Evolutionary conservation across 1,284 basidiomycete species (phyloP).

Genomic region (Sutorius eximius): DNA sequence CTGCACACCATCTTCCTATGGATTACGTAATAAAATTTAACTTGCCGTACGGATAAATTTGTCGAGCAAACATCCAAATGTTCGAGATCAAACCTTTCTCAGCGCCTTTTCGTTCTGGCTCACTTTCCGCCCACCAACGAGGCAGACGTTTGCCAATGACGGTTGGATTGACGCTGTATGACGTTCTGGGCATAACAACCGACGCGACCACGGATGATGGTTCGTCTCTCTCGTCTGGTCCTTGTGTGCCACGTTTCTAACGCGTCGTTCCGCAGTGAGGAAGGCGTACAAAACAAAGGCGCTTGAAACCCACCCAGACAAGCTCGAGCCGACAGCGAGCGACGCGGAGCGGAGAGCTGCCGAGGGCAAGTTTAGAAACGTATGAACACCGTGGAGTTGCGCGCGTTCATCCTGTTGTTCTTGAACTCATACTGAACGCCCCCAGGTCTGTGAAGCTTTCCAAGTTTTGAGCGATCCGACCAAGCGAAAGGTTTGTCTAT

Average conservation of each 20-base stretch:
- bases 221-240: constrained; percentile 20
- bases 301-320: constrained; percentile 67
- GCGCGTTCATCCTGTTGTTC: constrained; percentile 14
- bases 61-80: background rate
- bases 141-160: constrained; percentile 24
- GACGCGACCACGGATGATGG: constrained; percentile 39
- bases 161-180: constrained; percentile 35
- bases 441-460: constrained; percentile 44
- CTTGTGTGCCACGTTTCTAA: background rate
- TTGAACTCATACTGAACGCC: constrained; percentile 19
- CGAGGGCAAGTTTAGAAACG: constrained; percentile 51
- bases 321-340: constrained; percentile 49
- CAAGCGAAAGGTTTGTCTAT: constrained; percentile 55
- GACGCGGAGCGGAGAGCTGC: constrained; percentile 49
- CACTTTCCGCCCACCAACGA: background rate
- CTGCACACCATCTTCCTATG: background rate
- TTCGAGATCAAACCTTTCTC: background rate
- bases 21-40: background rate
- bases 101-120: background rate
- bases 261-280: constrained; percentile 43
- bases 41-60: background rate
- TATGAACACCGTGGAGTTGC: constrained; percentile 31
- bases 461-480: constrained; percentile 47
- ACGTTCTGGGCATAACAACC: constrained; percentile 33
- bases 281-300: constrained; percentile 62